Evolutionary conservation across 2,329 filamentous ascomycete genomes (phyloP).

Genomic region (Fusarium nematophilum): DNA sequence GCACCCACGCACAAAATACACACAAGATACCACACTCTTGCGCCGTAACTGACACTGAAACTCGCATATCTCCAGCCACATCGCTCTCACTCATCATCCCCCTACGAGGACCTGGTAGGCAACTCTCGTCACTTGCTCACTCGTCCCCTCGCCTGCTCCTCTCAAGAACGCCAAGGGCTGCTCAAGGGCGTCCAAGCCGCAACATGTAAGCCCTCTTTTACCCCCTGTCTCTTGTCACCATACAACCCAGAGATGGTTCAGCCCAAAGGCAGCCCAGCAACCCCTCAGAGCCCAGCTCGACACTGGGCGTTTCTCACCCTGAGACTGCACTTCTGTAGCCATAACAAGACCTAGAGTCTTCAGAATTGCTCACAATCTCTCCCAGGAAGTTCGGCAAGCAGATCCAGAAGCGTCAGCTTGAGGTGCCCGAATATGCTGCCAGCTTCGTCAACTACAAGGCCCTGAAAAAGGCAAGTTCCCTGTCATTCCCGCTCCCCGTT

Average conservation of each 20-base stretch:
- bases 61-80: constrained; percentile 41
- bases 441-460: constrained; percentile 99
- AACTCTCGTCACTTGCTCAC: constrained; percentile 11
- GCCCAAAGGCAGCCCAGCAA: constrained; percentile 8
- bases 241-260: constrained; percentile 8
- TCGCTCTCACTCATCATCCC: constrained; percentile 17
- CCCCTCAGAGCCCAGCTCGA: constrained; percentile 6
- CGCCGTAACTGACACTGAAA: constrained; percentile 37
- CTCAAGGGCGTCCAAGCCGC: constrained; percentile 41
- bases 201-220: constrained; percentile 50
- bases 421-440: constrained; percentile 98
- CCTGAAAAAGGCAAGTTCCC: constrained; percentile 84
- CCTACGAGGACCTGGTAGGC: constrained; percentile 15
- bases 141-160: constrained; percentile 23
- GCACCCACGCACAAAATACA: constrained; percentile 30
- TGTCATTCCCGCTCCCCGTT: constrained; percentile 29
- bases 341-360: constrained; percentile 4
- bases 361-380: constrained; percentile 22
- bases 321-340: constrained; percentile 2
- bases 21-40: constrained; percentile 29
- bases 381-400: constrained; percentile 99
- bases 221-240: constrained; percentile 11
- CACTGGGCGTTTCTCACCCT: constrained; percentile 5
- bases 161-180: constrained; percentile 36
- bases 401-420: constrained; percentile 98